Evolutionary conservation across 208 protist genomes (phyloP).

Genomic region (Crithidia mellificae): DNA sequence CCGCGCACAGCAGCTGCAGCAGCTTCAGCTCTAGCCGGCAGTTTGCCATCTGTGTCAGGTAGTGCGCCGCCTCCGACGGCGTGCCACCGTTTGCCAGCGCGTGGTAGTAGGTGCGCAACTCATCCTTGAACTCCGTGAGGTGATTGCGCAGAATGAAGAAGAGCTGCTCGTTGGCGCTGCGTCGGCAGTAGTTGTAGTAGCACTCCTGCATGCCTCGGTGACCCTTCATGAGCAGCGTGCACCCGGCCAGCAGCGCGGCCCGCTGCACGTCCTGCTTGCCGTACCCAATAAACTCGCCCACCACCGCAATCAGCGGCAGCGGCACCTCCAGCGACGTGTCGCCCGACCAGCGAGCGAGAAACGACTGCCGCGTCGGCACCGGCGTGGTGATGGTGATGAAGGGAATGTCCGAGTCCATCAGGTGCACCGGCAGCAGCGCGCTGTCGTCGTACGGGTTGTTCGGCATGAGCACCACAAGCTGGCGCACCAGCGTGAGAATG

Average conservation of each 20-base stretch:
- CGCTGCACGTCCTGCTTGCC: constrained; percentile 34
- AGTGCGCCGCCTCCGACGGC: constrained; percentile 28
- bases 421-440: constrained; percentile 29
- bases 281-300: constrained; percentile 40
- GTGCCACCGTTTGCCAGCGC: constrained; percentile 29
- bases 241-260: constrained; percentile 34
- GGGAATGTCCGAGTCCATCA: constrained; percentile 31
- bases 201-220: constrained; percentile 57
- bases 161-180: constrained; percentile 44
- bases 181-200: constrained; percentile 39
- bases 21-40: constrained; percentile 48
- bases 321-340: constrained; percentile 43
- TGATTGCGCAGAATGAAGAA: constrained; percentile 52
- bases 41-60: constrained; percentile 32
- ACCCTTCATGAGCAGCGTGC: constrained; percentile 39
- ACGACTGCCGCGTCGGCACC: constrained; percentile 32
- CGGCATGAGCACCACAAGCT: constrained; percentile 39
- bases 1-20: constrained; percentile 68
- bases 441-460: constrained; percentile 48
- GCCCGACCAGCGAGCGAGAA: constrained; percentile 39
- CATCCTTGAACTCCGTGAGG: constrained; percentile 38
- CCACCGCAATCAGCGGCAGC: constrained; percentile 41
- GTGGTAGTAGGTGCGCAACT: constrained; percentile 33
- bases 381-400: constrained; percentile 29
- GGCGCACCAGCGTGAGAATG: constrained; percentile 45